Evolutionary conservation across 140 eudicot species (phyloP).

Genomic region (Cichorium intybus): DNA sequence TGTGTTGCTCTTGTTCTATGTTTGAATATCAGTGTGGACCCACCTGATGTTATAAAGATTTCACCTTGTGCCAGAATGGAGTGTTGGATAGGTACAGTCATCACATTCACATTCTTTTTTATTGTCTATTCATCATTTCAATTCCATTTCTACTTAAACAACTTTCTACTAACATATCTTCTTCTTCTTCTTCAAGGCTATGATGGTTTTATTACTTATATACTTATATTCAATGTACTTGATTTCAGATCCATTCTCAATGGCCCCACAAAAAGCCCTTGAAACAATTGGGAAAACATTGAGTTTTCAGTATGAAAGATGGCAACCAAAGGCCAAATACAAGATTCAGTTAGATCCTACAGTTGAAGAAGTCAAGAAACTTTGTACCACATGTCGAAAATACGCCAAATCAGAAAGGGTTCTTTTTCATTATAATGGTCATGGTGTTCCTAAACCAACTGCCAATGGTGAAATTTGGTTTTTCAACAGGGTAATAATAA

Average conservation of each 20-base stretch:
- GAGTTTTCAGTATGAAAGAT: slow-evolving; percentile 84
- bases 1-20: slow-evolving; percentile 91
- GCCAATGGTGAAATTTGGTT: slow-evolving; percentile 96
- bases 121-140: not conserved
- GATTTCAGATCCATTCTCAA: slow-evolving; percentile 81
- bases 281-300: slow-evolving; percentile 81
- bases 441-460: slow-evolving; percentile 98
- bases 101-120: not conserved
- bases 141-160: not conserved
- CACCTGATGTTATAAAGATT: slow-evolving; percentile 98
- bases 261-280: slow-evolving; percentile 94
- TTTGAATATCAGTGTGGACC: slow-evolving; percentile 84
- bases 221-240: slow-evolving; percentile 7
- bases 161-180: not conserved
- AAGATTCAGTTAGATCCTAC: slow-evolving; percentile 85
- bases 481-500: slow-evolving; percentile 70
- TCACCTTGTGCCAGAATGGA: slow-evolving; percentile 99
- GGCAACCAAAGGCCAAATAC: slow-evolving; percentile 97
- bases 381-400: slow-evolving; percentile 86
- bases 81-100: slow-evolving; percentile 90
- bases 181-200: not conserved
- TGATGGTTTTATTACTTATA: too few species aligned
- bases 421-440: slow-evolving; percentile 95
- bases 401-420: slow-evolving; percentile 95
- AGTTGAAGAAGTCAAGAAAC: slow-evolving; percentile 92